Conservation (phyloP, 257 asterid species). For the Solanum ahanhuiri region DNA sequence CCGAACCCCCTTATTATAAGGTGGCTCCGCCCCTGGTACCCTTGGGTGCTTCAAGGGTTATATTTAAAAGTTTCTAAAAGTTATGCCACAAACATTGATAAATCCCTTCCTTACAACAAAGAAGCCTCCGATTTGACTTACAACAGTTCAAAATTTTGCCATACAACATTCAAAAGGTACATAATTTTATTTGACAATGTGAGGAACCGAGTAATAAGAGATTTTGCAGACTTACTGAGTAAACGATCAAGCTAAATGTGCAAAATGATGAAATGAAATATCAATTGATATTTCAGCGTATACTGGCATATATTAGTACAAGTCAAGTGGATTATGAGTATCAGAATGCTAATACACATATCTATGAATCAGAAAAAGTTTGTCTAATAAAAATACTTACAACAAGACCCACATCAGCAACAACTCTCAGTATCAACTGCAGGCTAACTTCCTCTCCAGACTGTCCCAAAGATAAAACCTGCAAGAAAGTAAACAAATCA, state of each 20-base stretch:
- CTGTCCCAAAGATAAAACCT: slow-evolving; percentile 79
- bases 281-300: background rate
- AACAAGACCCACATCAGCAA: slow-evolving; percentile 96
- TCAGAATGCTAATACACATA: background rate
- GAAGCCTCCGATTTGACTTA: background rate
- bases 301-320: background rate
- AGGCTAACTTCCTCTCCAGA: slow-evolving; percentile 85
- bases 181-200: background rate
- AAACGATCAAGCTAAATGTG: background rate
- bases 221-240: background rate
- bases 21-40: too few relatives aligned
- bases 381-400: slow-evolving; percentile 36
- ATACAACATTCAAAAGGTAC: background rate
- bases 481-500: slow-evolving; percentile 13
- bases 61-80: background rate
- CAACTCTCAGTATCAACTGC: slow-evolving; percentile 88
- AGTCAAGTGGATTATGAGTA: background rate
- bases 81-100: background rate
- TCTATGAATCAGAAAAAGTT: background rate
- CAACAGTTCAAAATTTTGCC: background rate
- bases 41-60: background rate
- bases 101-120: background rate
- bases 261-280: background rate
- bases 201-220: background rate
- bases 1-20: too few relatives aligned